These are phyloP conservation scores for Phytophthora hibernalis DNA, from an alignment of 352 stramenopile species.

Conservation along the genomic window DNA sequence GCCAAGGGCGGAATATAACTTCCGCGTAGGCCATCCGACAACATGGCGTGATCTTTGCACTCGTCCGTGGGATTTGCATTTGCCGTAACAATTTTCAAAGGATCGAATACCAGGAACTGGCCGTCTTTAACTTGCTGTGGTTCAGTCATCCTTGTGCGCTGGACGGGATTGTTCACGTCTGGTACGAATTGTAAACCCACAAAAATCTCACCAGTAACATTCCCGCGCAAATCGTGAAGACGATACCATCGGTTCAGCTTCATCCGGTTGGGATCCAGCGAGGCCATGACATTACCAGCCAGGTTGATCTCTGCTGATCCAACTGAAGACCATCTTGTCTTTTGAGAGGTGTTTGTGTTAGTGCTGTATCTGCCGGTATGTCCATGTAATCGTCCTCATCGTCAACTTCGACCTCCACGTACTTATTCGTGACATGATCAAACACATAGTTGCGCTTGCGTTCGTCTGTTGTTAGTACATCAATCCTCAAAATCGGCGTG, in stretches of 20 bases:
- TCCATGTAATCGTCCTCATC: conserved; percentile 58
- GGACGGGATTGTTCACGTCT: conserved; percentile 31
- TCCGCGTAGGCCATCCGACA: conserved; percentile 78
- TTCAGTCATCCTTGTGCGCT: conserved; percentile 53
- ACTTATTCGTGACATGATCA: conserved; percentile 85
- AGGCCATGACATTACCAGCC: conserved; percentile 86
- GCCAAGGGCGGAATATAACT: conserved; percentile 88
- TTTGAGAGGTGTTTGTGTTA: conserved; percentile 43
- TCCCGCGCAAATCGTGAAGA: conserved; percentile 78
- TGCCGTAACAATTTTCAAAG: conserved; percentile 77
- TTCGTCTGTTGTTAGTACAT: conserved; percentile 73
- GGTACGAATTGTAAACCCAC: conserved; percentile 83
- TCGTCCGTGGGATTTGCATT: conserved; percentile 45
- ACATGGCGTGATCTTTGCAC: conserved; percentile 69
- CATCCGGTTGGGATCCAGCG: conserved; percentile 55
- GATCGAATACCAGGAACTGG: conserved; percentile 89
- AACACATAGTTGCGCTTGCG: conserved; percentile 87
- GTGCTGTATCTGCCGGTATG: conserved; percentile 51
- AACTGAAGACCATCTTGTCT: conserved; percentile 78
- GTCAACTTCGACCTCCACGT: conserved; percentile 84
- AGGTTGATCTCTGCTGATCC: conserved; percentile 87
- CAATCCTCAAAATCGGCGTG: conserved; percentile 83
- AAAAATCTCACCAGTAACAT: conserved; percentile 87
- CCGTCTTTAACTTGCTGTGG: conserved; percentile 82
- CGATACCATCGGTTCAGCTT: conserved; percentile 88